Conservation (phyloP, 495 filamentous ascomycete species). For the Glarea lozoyensis region DNA sequence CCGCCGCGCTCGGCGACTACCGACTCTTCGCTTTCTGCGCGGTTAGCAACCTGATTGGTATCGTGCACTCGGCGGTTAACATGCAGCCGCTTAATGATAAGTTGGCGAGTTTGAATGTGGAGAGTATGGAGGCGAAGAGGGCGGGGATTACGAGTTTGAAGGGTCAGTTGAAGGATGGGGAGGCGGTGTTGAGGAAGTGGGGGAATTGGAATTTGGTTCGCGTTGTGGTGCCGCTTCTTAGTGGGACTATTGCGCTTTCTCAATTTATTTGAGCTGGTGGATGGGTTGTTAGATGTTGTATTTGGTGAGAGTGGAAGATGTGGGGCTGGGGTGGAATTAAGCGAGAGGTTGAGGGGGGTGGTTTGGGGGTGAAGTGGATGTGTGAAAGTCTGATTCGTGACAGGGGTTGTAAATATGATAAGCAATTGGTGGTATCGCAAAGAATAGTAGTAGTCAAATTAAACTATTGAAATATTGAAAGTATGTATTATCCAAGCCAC, state of each 20-base stretch:
- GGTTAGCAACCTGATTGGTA: slow-evolving; percentile 30
- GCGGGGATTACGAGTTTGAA: no score
- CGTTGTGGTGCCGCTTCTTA: neutral
- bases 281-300: neutral
- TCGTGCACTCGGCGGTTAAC: slow-evolving; percentile 38
- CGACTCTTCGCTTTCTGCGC: slow-evolving; percentile 29
- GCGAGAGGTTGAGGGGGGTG: no score
- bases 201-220: slow-evolving; percentile 1
- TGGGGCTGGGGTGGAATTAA: neutral
- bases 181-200: slow-evolving; percentile 10
- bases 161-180: no score
- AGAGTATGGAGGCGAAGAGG: slow-evolving; percentile 31
- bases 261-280: neutral
- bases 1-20: slow-evolving; percentile 26
- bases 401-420: no score
- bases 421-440: no score
- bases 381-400: no score
- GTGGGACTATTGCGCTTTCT: neutral
- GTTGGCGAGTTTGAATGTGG: slow-evolving; percentile 32
- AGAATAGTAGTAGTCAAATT: no score
- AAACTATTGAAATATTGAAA: no score
- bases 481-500: no score
- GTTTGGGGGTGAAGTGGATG: no score
- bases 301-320: neutral
- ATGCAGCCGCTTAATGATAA: slow-evolving; percentile 43